Base-by-base conservation (phyloP, 495 filamentous ascomycete species). In the Poronia punctata region DNA sequence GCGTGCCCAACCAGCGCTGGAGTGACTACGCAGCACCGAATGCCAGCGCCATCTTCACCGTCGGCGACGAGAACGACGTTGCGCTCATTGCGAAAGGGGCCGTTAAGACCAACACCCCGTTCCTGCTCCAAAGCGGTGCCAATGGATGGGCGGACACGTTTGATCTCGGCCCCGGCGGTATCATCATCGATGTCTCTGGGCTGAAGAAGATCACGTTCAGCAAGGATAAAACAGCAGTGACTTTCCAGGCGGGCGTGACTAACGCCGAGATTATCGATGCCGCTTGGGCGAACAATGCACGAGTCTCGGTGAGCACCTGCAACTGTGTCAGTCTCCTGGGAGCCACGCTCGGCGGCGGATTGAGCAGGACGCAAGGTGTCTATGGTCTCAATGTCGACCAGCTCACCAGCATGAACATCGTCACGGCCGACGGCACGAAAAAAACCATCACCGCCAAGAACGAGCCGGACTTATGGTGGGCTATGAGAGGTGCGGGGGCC, bases 271-370 rank as follows among this genome's bases (percentile, higher is more conserved):
- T 51, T 14, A 43, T 56, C 8, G 22, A 23, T 3, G 38, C 47
- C 4, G 59, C 52, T 9, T 56, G 43, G 29, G 37, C 25, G 3
- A 45, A 47, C 21, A 29, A 37, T 14, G 45, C 48, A 2, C 54
- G 40, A 14, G 40, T 60, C 12, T 5, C 24, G 15, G 69, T 67
- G n/a, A 69, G 71, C 14, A 60, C 53, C 8, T 74, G 68, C 17
- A 62, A 71, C 32, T 78, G 73, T 43, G 66, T 70, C 8, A 63
- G 70, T 19, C 37, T 61, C 7, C 40, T 72, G 0, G 73, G 74
- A 1, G 61, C 68, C 9, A 56, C 53, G 0, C 70, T 79, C 14
- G 76, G 76, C 11, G 76, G 72, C 22, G 74, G 72, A 14, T 60
- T 68, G 29, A 69, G 74, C 7, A 57, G 54, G 25, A 49, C 67